A percentile compares a stretch with the other conserved stretches of the same genome.
Conservation (phyloP, 305 asterid genomes). For the Fraxinus dipetala region DNA sequence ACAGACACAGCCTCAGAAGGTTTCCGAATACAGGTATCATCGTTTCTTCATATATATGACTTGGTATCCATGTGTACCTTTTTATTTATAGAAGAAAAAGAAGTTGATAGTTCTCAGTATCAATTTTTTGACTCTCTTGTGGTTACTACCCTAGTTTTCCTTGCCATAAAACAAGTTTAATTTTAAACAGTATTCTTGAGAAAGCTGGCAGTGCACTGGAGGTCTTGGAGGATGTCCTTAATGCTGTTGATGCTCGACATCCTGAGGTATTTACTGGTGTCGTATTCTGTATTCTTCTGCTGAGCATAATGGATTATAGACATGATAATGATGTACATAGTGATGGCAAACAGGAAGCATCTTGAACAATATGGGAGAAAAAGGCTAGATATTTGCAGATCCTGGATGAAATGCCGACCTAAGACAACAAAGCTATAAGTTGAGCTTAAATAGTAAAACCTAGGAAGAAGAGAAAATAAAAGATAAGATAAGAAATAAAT, state of each 20-base stretch:
- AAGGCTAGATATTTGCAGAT: neutral
- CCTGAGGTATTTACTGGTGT: conserved; percentile 59
- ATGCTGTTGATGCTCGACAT: conserved; percentile 57
- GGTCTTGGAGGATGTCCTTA: conserved; percentile 86
- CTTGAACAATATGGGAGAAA: neutral
- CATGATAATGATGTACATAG: neutral
- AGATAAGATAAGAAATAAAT: neutral
- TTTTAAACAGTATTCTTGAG: conserved; percentile 61
- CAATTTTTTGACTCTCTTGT: neutral
- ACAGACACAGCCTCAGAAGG: conserved; percentile 45
- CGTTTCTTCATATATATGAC: conserved; percentile 7
- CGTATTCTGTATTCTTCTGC: neutral
- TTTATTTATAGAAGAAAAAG: neutral
- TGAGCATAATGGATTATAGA: neutral
- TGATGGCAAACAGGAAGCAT: neutral
- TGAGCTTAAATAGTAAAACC: neutral
- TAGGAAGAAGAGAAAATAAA: neutral
- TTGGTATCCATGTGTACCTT: neutral
- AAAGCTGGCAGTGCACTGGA: conserved; percentile 87
- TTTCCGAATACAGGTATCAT: conserved; percentile 68
- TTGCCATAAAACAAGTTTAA: neutral
- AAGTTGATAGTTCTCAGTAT: neutral
- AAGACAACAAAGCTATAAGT: neutral
- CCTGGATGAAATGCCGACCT: neutral
- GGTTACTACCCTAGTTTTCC: neutral